Evolutionary conservation across 148 eudicot genomes (phyloP), one percentile per base, ranked within the genome.

Genomic region (Rhododendron simsii): DNA sequence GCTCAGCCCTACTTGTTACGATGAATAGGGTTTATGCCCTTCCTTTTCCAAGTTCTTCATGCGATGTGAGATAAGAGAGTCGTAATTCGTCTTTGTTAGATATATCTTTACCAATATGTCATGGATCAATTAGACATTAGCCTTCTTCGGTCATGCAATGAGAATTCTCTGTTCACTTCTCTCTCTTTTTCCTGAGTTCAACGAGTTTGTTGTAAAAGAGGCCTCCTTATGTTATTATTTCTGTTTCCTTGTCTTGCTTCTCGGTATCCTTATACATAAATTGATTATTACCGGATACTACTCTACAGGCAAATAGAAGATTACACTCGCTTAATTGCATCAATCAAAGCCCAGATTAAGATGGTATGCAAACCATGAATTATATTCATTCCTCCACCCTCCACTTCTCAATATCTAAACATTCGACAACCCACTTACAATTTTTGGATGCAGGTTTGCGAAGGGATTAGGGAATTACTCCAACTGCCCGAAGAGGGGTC

Each of bases 311-410:
- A 93, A 92, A 91, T 95, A 84, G 98, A 95, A 83, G 99, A 96
- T 81, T 92, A 92, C 69, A 93, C 96, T 81, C 89, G 84, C 14
- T 86, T 91, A 76, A 91, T 96, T 84, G 98, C 93, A 87, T 89
- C 95, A 21, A 92, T 96, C 83, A 96, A 96, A 90, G 91, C 96
- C 73, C 96, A 94, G 83, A 96, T 94, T 81, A 96, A 96, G 90
- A 89, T 96, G 98, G 99, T 96, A 94, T 81, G 88, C 77, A 77
- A 82, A 71, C 84, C 53, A 35, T 77, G 41, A 48, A 59, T 77
- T 57, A 6, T 74, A 21, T n/a, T 13, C 28, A 26, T 51, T 21
- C 20, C 3, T 48, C 39, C 7, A 1, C 14, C 37, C n/a, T 14
- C 23, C 33, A 23, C 6, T 9, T 21, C n/a, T 61, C 23, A 7